A percentile compares a stretch with the other conserved stretches of the same genome.
Evolutionary conservation across 345 rosid genomes (phyloP).

Genomic region (Excoecaria agallocha): DNA sequence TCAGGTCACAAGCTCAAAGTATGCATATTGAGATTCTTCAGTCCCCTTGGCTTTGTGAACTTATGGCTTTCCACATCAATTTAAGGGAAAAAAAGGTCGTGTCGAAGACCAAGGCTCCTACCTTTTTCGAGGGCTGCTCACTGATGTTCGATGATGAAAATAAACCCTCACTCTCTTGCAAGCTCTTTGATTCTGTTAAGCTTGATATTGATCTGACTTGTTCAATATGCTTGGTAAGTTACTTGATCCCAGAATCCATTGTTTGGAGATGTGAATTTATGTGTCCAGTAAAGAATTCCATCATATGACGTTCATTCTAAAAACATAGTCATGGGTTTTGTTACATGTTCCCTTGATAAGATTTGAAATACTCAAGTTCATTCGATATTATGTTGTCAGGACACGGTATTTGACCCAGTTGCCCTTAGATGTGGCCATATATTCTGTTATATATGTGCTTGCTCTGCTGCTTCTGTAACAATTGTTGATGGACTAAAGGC

Average conservation of each 20-base stretch:
- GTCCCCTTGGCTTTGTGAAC: conserved; percentile 94
- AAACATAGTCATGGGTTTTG: too few species aligned
- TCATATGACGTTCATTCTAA: too few species aligned
- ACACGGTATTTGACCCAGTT: conserved; percentile 86
- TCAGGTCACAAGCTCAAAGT: conserved; percentile 74
- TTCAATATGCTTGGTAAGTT: conserved; percentile 91
- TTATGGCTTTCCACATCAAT: conserved; percentile 86
- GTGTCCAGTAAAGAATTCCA: too few species aligned
- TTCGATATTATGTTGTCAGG: conserved; percentile 43
- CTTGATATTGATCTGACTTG: conserved; percentile 83
- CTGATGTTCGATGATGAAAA: conserved; percentile 57
- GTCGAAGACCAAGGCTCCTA: conserved; percentile 38
- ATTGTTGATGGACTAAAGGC: conserved; percentile 71
- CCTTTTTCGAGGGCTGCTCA: conserved; percentile 64
- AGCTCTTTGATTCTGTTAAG: conserved; percentile 75
- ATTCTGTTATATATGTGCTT: conserved; percentile 90
- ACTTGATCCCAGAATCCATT: not conserved
- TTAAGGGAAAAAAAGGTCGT: conserved; percentile 53
- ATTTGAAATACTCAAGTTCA: not conserved
- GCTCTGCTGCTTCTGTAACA: conserved; percentile 87
- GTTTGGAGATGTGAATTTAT: not conserved
- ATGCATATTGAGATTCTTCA: conserved; percentile 90
- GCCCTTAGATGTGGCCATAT: conserved; percentile 89
- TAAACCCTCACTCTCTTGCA: conserved; percentile 74
- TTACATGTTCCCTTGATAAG: too few species aligned